These are phyloP conservation scores for Pseudogymnoascus sp. DNA, from an alignment of 2,329 filamentous ascomycete species.

Conservation along the genomic window DNA sequence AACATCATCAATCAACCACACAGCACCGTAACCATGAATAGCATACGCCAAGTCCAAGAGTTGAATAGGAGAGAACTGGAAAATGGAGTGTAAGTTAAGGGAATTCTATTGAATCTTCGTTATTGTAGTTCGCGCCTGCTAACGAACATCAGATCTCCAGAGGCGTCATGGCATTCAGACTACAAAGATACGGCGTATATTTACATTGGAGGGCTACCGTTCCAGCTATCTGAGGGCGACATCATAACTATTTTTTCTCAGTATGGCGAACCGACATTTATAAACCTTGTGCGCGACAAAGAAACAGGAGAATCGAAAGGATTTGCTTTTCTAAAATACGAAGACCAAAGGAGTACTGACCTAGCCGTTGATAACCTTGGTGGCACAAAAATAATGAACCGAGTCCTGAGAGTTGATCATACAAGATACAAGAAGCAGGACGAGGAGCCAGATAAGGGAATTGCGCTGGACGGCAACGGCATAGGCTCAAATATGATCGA, in stretches of 20 bases:
- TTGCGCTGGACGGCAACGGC: background rate
- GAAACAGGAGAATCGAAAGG: conserved; percentile 93
- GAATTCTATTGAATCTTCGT: background rate
- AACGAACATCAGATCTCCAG: conserved; percentile 51
- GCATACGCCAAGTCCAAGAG: conserved; percentile 82
- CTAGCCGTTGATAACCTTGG: conserved; percentile 93
- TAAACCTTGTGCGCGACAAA: conserved; percentile 88
- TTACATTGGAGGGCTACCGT: conserved; percentile 90
- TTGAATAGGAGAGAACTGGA: conserved; percentile 95
- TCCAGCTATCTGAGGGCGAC: conserved; percentile 90
- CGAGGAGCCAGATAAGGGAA: conserved; percentile 46
- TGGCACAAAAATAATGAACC: conserved; percentile 72
- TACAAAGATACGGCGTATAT: conserved; percentile 96
- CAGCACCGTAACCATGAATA: conserved; percentile 60
- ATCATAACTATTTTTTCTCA: conserved; percentile 95
- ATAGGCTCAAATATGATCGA: conserved; percentile 11
- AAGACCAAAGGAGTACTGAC: conserved; percentile 93
- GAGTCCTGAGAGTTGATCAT: conserved; percentile 82
- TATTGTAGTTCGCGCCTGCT: conserved; percentile 11
- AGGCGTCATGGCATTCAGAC: conserved; percentile 93
- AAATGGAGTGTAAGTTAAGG: conserved; percentile 60
- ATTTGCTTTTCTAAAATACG: conserved; percentile 96
- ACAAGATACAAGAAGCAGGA: conserved; percentile 84
- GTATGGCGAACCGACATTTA: conserved; percentile 87
- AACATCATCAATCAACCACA: background rate